Evolutionary conservation across 352 stramenopile species (phyloP).

Genomic region (Halophytophthora polymorphica): DNA sequence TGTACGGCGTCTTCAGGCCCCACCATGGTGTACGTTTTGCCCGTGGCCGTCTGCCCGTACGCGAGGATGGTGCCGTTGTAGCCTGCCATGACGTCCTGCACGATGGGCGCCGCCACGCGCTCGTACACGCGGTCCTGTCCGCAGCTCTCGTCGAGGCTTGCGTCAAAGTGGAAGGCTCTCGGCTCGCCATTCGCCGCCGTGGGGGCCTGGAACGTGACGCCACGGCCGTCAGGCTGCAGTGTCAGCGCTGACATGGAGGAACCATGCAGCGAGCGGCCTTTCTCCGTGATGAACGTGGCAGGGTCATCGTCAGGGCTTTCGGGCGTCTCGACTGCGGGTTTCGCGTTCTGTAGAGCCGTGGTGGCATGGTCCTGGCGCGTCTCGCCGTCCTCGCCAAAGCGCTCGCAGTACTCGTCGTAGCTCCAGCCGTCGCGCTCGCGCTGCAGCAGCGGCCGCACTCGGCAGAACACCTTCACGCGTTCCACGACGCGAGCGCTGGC

Average conservation of each 20-base stretch:
- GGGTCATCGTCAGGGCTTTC: constrained; percentile 26
- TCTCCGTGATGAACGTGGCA: constrained; percentile 67
- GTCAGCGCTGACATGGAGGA: constrained; percentile 20
- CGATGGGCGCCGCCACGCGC: constrained; percentile 42
- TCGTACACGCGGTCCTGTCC: constrained; percentile 54
- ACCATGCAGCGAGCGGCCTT: constrained; percentile 20
- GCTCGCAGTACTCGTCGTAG: constrained; percentile 50
- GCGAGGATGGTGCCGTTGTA: constrained; percentile 70
- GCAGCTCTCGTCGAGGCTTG: constrained; percentile 33
- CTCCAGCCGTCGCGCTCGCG: constrained; percentile 60
- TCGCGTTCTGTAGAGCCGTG: background rate
- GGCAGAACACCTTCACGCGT: constrained; percentile 71
- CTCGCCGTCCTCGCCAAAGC: constrained; percentile 25
- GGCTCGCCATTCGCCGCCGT: constrained; percentile 21
- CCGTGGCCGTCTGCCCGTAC: constrained; percentile 63
- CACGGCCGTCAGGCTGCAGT: constrained; percentile 28
- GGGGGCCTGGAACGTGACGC: constrained; percentile 24
- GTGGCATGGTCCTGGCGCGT: constrained; percentile 1
- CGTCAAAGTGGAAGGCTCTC: constrained; percentile 60
- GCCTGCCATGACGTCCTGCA: constrained; percentile 59
- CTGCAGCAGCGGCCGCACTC: constrained; percentile 53
- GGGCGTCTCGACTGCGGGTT: constrained; percentile 14
- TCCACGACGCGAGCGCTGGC: constrained; percentile 28
- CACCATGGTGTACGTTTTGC: constrained; percentile 75
- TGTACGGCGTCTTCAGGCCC: constrained; percentile 33